Evolutionary conservation across 2,329 filamentous ascomycete species (phyloP).

Genomic region (Sphaerostilbella broomeana): DNA sequence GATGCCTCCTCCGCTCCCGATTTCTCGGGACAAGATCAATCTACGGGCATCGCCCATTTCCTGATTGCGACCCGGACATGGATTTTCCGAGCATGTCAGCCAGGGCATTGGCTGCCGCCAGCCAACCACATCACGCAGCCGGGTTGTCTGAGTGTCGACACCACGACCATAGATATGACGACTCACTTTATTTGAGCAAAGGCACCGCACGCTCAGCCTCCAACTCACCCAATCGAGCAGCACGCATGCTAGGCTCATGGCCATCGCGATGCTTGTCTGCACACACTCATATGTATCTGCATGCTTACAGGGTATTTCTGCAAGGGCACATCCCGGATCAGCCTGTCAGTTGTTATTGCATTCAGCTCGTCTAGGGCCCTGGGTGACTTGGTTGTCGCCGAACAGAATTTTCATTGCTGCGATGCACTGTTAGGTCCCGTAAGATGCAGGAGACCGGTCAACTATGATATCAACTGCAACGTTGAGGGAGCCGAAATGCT

Average conservation of each 20-base stretch:
- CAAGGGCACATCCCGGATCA: slow-evolving; percentile 2
- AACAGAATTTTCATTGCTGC: background rate
- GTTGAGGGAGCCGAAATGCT: too few relatives aligned
- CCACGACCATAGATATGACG: too few relatives aligned
- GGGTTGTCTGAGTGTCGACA: too few relatives aligned
- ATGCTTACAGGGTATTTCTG: background rate
- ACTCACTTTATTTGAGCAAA: too few relatives aligned
- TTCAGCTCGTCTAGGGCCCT: background rate
- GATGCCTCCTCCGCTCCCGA: too few relatives aligned
- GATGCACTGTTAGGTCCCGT: background rate
- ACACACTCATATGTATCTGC: background rate
- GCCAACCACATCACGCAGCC: slow-evolving; percentile 7
- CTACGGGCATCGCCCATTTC: slow-evolving; percentile 7
- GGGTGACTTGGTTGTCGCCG: background rate
- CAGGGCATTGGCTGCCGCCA: slow-evolving; percentile 9
- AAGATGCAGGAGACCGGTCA: background rate
- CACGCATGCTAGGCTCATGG: background rate
- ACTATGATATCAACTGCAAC: too few relatives aligned
- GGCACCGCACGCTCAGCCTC: background rate
- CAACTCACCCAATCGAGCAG: background rate
- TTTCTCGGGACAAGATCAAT: slow-evolving; percentile 10
- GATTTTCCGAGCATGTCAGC: slow-evolving; percentile 2
- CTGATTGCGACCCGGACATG: background rate
- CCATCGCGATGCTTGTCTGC: background rate
- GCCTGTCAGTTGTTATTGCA: background rate